Percentiles rank a stretch among this genome's conserved stretches.
phyloP scores from a whole-genome alignment of 768 basidiomycete genomes.

The Myochromella boudieri region DNA sequence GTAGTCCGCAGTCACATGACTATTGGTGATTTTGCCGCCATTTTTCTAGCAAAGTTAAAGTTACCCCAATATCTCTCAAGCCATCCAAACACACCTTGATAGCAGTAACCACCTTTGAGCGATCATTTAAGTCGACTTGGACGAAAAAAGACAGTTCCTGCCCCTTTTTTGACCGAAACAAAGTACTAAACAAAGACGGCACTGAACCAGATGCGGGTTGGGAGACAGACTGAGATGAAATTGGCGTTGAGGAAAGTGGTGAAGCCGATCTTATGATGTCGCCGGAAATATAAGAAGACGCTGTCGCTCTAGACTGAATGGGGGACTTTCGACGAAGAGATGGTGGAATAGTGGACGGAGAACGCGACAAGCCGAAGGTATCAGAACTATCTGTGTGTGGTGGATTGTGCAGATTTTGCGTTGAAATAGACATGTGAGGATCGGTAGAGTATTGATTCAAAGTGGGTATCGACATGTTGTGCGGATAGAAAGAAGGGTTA shows the following conservation, averaged over 20 bases:
- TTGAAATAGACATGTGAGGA: not conserved
- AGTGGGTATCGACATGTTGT: not conserved
- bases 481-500: not conserved
- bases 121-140: conserved; percentile 62
- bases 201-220: conserved; percentile 3
- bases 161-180: conserved; percentile 47
- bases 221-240: conserved; percentile 3
- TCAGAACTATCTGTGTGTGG: too few relatives aligned
- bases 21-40: conserved; percentile 58
- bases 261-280: not conserved
- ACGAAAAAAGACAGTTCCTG: conserved; percentile 57
- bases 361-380: conserved; percentile 7
- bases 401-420: too few relatives aligned
- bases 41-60: conserved; percentile 48
- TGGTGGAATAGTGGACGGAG: conserved; percentile 14
- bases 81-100: conserved; percentile 54
- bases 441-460: not conserved
- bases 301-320: conserved; percentile 8
- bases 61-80: not conserved
- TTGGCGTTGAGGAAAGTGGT: conserved; percentile 3
- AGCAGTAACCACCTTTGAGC: conserved; percentile 45
- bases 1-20: conserved; percentile 59
- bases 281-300: conserved; percentile 5
- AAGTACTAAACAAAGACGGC: conserved; percentile 21
- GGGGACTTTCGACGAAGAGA: conserved; percentile 18